These are phyloP conservation scores for Actinomortierella ambigua DNA, from an alignment of 371 early-diverging fungal species.

Conservation along the genomic window DNA sequence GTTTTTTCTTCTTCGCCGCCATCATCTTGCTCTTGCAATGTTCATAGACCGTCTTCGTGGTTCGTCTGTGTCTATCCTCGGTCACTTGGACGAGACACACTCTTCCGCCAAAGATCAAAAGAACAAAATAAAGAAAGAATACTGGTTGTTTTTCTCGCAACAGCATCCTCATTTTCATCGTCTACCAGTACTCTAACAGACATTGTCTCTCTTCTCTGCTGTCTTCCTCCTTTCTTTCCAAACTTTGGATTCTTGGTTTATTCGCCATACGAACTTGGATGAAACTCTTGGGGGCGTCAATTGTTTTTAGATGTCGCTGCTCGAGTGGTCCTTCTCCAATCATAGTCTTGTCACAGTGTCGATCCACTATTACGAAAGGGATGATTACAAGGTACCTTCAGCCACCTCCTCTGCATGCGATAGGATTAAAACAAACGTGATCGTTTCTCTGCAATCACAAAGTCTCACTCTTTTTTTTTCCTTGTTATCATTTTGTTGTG, in stretches of 20 bases:
- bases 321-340: conserved; percentile 82
- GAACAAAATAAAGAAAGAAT: conserved; percentile 14
- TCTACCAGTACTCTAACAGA: no score
- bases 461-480: not conserved
- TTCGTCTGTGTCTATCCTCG: not conserved
- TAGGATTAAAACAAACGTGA: not conserved
- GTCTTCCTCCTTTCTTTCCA: not conserved
- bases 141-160: conserved; percentile 13
- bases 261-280: no score
- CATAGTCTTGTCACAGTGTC: conserved; percentile 89
- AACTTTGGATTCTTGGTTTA: conserved; percentile 1
- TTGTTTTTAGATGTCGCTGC: conserved; percentile 92
- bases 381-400: conserved; percentile 77
- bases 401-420: conserved; percentile 22
- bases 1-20: not conserved
- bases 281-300: no score
- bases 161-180: no score
- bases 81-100: not conserved
- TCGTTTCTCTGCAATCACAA: no score
- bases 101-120: not conserved
- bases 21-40: no score
- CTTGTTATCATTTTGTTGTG: not conserved
- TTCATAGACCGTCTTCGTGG: not conserved
- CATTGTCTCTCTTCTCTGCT: conserved; percentile 1
- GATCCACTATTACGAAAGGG: conserved; percentile 95